Percentiles rank a stretch among this genome's conserved stretches.
Evolutionary conservation across 169 alveolate species (phyloP).

Genomic region (Cryptosporidium ryanae): DNA sequence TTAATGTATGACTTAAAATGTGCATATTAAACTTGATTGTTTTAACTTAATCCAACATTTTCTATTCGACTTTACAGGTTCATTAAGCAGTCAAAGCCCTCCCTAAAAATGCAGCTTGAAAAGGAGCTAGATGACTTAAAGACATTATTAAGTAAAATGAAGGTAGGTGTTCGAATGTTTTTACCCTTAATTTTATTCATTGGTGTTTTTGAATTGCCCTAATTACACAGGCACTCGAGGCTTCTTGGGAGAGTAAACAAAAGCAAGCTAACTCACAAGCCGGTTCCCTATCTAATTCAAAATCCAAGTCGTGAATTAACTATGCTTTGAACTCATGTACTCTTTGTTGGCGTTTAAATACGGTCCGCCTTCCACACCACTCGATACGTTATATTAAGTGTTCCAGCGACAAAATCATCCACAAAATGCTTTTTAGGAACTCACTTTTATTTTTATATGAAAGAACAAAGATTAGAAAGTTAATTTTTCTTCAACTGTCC

Average conservation of each 20-base stretch:
- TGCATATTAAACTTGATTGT: neutral
- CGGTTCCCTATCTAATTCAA: neutral
- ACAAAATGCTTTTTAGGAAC: no score
- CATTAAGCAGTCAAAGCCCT: constrained; percentile 11
- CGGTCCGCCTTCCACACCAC: no score
- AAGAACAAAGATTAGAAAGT: no score
- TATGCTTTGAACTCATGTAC: no score
- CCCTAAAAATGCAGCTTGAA: constrained; percentile 55
- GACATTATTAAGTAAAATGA: constrained; percentile 46
- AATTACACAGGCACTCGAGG: constrained; percentile 23
- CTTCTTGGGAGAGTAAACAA: constrained; percentile 56
- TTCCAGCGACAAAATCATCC: no score
- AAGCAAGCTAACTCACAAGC: constrained; percentile 7
- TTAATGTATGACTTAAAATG: neutral
- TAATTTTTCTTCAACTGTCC: no score
- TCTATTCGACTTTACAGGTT: constrained; percentile 31
- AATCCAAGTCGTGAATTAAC: no score
- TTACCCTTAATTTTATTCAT: neutral
- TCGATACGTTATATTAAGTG: no score
- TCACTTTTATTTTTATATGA: no score
- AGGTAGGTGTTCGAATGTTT: constrained; percentile 14
- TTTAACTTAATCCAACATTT: no score
- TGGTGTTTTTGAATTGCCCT: neutral
- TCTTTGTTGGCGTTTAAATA: no score
- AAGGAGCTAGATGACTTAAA: constrained; percentile 57